phyloP scores from a whole-genome alignment of 169 alveolate species.

The Eimeria falciformis region DNA sequence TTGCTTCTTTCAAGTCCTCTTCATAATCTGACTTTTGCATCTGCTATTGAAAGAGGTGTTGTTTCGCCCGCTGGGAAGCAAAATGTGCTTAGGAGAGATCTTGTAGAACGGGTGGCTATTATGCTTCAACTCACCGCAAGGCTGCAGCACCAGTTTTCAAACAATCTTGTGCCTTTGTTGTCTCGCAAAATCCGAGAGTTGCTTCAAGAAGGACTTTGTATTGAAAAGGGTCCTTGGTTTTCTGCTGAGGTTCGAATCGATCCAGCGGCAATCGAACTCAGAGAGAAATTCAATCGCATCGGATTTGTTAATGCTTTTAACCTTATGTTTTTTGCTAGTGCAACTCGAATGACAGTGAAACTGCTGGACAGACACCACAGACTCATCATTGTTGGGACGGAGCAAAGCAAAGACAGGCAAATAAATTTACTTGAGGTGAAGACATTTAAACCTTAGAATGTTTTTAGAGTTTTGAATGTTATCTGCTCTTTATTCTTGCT shows the following conservation, averaged over 20 bases:
- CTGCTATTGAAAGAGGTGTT: background rate
- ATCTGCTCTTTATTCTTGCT: too few species aligned
- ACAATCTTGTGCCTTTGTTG: background rate
- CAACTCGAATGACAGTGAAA: background rate
- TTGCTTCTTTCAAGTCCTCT: background rate
- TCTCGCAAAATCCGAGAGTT: background rate
- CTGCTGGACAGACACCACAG: background rate
- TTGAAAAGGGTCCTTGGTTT: background rate
- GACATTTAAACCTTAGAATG: too few species aligned
- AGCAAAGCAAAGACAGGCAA: background rate
- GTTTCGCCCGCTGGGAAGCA: constrained; percentile 1
- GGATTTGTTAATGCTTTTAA: background rate
- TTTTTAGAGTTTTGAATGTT: too few species aligned
- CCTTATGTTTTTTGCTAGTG: background rate
- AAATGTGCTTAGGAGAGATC: background rate
- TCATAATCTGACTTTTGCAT: background rate
- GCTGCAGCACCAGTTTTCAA: background rate
- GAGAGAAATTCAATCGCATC: background rate
- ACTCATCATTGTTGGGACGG: background rate
- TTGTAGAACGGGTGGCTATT: background rate
- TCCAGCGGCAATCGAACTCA: background rate
- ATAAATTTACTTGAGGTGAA: background rate
- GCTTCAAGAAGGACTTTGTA: background rate
- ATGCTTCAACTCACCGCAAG: background rate
- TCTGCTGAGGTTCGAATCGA: background rate